These are phyloP conservation scores for Pistacia vera DNA, from an alignment of 345 rosid genomes.

Conservation along the genomic window DNA sequence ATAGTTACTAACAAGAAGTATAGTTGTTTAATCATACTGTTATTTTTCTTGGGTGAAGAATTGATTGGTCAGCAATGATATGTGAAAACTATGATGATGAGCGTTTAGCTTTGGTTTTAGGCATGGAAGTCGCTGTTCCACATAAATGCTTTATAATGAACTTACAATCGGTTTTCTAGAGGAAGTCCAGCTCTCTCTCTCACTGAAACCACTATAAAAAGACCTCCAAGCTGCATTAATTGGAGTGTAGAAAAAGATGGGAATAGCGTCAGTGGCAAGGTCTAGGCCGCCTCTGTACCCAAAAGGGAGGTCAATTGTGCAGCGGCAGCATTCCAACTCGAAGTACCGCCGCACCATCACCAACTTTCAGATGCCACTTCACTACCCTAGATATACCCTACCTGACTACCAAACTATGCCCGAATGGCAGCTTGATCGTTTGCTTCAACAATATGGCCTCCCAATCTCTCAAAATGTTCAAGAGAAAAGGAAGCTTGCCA, in stretches of 20 bases:
- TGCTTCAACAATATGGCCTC: conserved; percentile 45
- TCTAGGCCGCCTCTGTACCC: not conserved
- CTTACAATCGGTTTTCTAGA: not conserved
- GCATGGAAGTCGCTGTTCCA: not conserved
- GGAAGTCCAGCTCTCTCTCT: not conserved
- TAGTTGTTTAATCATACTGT: no score
- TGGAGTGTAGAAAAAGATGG: not conserved
- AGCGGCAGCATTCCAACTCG: not conserved
- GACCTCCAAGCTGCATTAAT: not conserved
- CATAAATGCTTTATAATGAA: not conserved
- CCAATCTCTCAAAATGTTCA: conserved; percentile 34
- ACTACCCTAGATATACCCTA: conserved; percentile 51
- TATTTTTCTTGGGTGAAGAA: no score
- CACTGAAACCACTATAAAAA: conserved; percentile 11
- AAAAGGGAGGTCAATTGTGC: conserved; percentile 3
- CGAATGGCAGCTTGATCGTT: conserved; percentile 49
- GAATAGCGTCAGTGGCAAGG: conserved; percentile 9
- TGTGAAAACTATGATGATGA: no score
- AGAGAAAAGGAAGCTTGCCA: conserved; percentile 49
- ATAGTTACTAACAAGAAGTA: no score
- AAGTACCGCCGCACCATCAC: not conserved
- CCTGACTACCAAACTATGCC: conserved; percentile 53
- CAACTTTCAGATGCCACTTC: conserved; percentile 51
- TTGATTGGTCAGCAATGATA: no score
- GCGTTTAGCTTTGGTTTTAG: not conserved